These are phyloP conservation scores for Lyophyllum semitale DNA, from an alignment of 768 basidiomycete genomes.

Conservation along the genomic window DNA sequence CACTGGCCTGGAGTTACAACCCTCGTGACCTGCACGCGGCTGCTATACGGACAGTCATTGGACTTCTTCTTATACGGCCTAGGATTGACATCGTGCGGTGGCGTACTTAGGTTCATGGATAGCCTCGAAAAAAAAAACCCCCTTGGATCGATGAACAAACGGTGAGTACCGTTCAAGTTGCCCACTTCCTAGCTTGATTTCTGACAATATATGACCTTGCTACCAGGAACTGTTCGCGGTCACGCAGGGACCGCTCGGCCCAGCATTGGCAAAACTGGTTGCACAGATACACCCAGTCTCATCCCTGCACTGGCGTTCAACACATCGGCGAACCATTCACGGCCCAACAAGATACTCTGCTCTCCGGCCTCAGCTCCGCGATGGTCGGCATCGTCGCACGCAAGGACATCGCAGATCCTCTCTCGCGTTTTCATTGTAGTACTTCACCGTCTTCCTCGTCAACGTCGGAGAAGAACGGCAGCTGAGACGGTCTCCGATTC, in stretches of 20 bases:
- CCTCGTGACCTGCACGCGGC: too few relatives aligned
- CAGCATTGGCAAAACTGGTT: constrained; percentile 48
- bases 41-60: neutral
- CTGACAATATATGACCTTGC: neutral
- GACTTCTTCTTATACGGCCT: constrained; percentile 38
- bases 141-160: constrained; percentile 47
- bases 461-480: too few relatives aligned
- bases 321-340: constrained; percentile 43
- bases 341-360: constrained; percentile 47
- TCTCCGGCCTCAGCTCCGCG: constrained; percentile 55
- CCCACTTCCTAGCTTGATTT: neutral
- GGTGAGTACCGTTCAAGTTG: constrained; percentile 24
- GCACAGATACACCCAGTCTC: constrained; percentile 40
- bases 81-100: constrained; percentile 50
- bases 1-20: too few relatives aligned
- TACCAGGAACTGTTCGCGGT: constrained; percentile 51
- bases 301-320: constrained; percentile 44
- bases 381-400: constrained; percentile 51
- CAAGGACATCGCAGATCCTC: constrained; percentile 45
- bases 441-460: constrained; percentile 47
- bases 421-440: constrained; percentile 50
- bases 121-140: constrained; percentile 23
- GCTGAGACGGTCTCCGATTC: neutral
- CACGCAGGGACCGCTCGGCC: constrained; percentile 48
- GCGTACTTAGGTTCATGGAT: constrained; percentile 44